phyloP scores from a whole-genome alignment of 306 rosid genomes.

The Dryas alaskensis region DNA sequence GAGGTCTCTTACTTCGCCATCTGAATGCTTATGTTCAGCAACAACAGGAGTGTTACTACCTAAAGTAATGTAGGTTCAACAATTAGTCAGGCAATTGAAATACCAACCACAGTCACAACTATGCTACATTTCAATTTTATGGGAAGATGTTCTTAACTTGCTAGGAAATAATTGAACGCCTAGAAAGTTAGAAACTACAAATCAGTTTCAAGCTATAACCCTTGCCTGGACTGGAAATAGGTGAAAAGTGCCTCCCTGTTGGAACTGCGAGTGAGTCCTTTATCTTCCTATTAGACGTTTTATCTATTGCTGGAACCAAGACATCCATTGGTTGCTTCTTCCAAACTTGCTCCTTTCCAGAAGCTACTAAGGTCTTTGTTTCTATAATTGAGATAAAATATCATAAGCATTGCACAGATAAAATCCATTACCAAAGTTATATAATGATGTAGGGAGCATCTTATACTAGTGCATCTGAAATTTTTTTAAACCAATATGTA shows the following conservation, averaged over 20 bases:
- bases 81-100: slow-evolving; percentile 13
- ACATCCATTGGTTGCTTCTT: slow-evolving; percentile 10
- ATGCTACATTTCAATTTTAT: neutral
- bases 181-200: neutral
- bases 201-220: neutral
- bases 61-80: slow-evolving; percentile 16
- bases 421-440: neutral
- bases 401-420: neutral
- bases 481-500: neutral
- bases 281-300: slow-evolving; percentile 20
- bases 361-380: slow-evolving; percentile 22
- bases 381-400: slow-evolving; percentile 19
- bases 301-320: slow-evolving; percentile 15
- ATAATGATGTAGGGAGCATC: neutral
- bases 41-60: slow-evolving; percentile 25
- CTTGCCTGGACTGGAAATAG: slow-evolving; percentile 12
- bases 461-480: neutral
- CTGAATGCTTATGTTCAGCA: slow-evolving; percentile 22
- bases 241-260: slow-evolving; percentile 14
- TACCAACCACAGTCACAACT: neutral
- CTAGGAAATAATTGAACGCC: neutral
- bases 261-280: slow-evolving; percentile 12
- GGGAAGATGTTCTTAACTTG: too few relatives aligned
- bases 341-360: slow-evolving; percentile 17
- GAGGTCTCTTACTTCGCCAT: slow-evolving; percentile 28